Percentiles rank a stretch among this genome's conserved stretches.
Conservation (phyloP, 306 rosid species). For the Coriaria nepalensis region DNA sequence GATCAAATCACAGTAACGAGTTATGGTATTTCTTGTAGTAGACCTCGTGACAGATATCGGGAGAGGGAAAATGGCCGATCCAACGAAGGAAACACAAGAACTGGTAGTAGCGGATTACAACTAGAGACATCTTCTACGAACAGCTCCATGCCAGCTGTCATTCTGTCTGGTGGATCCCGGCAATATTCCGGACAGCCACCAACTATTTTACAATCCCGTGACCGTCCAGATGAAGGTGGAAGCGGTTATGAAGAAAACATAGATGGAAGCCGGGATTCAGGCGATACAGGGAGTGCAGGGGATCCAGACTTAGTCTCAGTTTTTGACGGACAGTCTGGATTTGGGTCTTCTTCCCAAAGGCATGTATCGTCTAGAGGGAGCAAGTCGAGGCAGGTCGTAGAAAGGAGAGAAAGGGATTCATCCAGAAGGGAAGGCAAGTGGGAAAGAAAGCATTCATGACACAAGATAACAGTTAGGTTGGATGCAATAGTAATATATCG, state of each 20-base stretch:
- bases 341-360: constrained; percentile 68
- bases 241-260: constrained; percentile 69
- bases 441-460: constrained; percentile 80
- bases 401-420: constrained; percentile 76
- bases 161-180: constrained; percentile 51
- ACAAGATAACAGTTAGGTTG: no score
- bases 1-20: neutral
- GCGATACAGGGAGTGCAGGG: constrained; percentile 73
- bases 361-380: constrained; percentile 70
- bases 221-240: constrained; percentile 58
- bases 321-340: constrained; percentile 55
- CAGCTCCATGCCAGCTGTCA: constrained; percentile 51
- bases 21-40: constrained; percentile 27
- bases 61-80: constrained; percentile 87
- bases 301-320: constrained; percentile 68
- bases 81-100: constrained; percentile 58
- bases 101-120: constrained; percentile 39
- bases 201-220: constrained; percentile 77
- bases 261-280: constrained; percentile 88
- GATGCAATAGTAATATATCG: no score
- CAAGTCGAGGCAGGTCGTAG: constrained; percentile 66
- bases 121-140: constrained; percentile 42
- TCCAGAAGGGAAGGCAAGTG: constrained; percentile 84
- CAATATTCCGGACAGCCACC: constrained; percentile 65
- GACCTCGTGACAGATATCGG: constrained; percentile 81